Evolutionary conservation across 1,284 basidiomycete species (phyloP), one percentile per base, ranked within the genome.

Genomic region (Microstroma glucosiphilum): DNA sequence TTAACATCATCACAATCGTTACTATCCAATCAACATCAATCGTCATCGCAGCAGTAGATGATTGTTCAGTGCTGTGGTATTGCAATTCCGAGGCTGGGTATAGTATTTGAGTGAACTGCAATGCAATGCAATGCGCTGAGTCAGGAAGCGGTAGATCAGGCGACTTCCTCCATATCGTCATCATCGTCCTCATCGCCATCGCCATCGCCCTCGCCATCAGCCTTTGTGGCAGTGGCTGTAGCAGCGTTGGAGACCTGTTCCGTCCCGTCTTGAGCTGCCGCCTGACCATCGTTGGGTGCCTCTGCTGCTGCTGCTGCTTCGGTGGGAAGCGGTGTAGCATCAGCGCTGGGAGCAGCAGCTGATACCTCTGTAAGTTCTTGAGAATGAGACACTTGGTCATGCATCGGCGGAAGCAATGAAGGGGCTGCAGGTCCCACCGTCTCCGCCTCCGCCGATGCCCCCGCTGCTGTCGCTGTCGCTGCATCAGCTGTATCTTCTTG

Each of bases 121-220:
- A 9, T 37, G 30, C 9, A n/a, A n/a, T n/a, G n/a, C n/a, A n/a
- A 37, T 37, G 4, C 30, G 30, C 4, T 9, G 9, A 9, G 30
- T 37, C 4, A 3, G 30, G 30, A 37, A 9, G 30, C 30, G 30
- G 30, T 37, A 37, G 4, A 37, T 37, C 30, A 37, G 30, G 30
- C 30, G 30, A 48, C 46, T 23, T 48, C 46, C 23, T 48, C 46
- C 46, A 48, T 48, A 48, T 48, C 46, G 46, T 48, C 46, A 48
- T 48, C 46, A n/a, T 48, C 46, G 11, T 23, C 42, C 42, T 48
- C 46, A 12, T 48, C 46, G 12, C 12, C 46, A n/a, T 48, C 46
- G 11, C 11, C 46, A n/a, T 48, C 46, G 23, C 23, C 23, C 3
- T 48, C n/a, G 6, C 46, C 4, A n/a, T 48, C 12, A 12, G 6